Percentiles rank a stretch among this genome's conserved stretches.
These are phyloP conservation scores for Penicillium hordei DNA, from an alignment of 2,329 filamentous ascomycete species.

Conservation along the genomic window DNA sequence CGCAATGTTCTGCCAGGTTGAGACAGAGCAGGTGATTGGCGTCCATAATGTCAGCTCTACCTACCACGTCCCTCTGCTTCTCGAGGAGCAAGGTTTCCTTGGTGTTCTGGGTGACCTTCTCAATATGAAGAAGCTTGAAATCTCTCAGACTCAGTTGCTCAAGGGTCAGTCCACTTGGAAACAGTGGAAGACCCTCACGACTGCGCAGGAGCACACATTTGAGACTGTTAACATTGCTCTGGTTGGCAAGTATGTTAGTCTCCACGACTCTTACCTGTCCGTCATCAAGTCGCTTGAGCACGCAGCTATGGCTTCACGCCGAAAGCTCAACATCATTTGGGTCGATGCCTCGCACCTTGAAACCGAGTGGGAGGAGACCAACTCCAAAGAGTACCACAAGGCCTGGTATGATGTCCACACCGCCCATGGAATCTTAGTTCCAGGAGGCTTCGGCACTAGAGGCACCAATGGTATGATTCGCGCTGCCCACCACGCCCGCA, in stretches of 20 bases:
- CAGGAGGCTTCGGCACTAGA: conserved; percentile 77
- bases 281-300: conserved; percentile 67
- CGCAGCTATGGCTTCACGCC: conserved; percentile 15
- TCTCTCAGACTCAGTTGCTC: conserved; percentile 52
- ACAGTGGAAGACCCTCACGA: conserved; percentile 72
- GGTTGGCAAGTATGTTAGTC: conserved; percentile 88
- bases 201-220: conserved; percentile 63
- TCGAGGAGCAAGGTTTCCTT: conserved; percentile 78
- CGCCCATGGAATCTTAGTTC: conserved; percentile 56
- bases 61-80: conserved; percentile 88
- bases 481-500: conserved; percentile 78
- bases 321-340: conserved; percentile 59
- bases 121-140: conserved; percentile 51
- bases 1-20: conserved; percentile 83
- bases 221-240: conserved; percentile 76
- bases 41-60: conserved; percentile 86
- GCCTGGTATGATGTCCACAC: conserved; percentile 80
- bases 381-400: conserved; percentile 75
- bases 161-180: conserved; percentile 72
- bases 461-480: conserved; percentile 88
- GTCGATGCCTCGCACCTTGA: conserved; percentile 86
- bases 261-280: conserved; percentile 82
- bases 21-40: conserved; percentile 77
- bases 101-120: conserved; percentile 64
- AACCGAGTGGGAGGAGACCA: conserved; percentile 63